Conservation (phyloP, 345 rosid species). For the Eucalyptus polyanthemos region DNA sequence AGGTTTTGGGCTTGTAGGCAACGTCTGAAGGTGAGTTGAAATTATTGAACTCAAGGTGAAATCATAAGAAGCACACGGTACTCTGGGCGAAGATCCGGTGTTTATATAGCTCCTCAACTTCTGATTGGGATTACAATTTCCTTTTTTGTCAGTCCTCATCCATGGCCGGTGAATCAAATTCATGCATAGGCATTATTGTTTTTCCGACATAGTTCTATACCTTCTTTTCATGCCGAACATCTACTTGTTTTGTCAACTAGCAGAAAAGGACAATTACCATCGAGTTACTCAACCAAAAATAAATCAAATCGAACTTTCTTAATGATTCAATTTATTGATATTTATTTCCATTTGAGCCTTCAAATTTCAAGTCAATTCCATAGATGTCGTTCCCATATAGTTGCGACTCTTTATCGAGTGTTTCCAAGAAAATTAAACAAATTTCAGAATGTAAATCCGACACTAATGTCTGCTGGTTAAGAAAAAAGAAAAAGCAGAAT, state of each 20-base stretch:
- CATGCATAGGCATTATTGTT: not conserved
- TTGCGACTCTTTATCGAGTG: not conserved
- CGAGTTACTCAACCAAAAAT: not conserved
- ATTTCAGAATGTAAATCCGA: not conserved
- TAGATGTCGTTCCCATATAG: not conserved
- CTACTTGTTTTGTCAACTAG: not conserved
- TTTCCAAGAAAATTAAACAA: not conserved
- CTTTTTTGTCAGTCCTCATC: not conserved
- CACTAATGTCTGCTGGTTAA: not conserved
- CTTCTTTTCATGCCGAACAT: not conserved
- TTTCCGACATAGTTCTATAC: not conserved
- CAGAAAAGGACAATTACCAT: not conserved
- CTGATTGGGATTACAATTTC: not conserved
- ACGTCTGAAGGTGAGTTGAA: not conserved
- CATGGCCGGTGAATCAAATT: not conserved
- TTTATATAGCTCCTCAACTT: not conserved
- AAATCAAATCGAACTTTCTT: not conserved
- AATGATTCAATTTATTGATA: not conserved
- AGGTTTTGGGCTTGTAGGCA: not conserved
- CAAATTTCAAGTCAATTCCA: not conserved
- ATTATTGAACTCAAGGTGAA: not conserved
- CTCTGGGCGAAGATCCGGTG: not conserved
- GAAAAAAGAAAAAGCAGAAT: not conserved
- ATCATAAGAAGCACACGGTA: not conserved
- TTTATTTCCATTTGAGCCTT: not conserved